A percentile compares a stretch with the other conserved stretches of the same genome.
phyloP scores from a whole-genome alignment of 441 rosid genomes.

The Cnidoscolus chayamansa region DNA sequence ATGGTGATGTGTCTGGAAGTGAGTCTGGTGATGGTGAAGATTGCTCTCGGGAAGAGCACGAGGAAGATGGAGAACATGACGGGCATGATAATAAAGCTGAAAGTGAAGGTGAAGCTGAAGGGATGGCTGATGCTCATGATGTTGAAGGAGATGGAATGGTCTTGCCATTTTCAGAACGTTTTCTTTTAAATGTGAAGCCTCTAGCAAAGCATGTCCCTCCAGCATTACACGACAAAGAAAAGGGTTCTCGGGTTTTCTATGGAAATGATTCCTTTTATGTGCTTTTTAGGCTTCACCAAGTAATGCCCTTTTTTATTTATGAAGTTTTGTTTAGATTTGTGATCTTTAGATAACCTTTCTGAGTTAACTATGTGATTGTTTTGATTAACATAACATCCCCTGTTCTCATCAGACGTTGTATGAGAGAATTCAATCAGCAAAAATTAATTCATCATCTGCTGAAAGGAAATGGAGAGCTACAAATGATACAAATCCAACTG shows the following conservation, averaged over 20 bases:
- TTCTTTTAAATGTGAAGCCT: slow-evolving; percentile 74
- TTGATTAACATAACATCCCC: slow-evolving; percentile 15
- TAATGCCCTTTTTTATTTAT: slow-evolving; percentile 29
- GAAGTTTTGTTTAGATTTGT: slow-evolving; percentile 11
- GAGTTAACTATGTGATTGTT: neutral
- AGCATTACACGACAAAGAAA: slow-evolving; percentile 43
- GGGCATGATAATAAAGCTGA: slow-evolving; percentile 78
- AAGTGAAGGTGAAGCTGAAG: slow-evolving; percentile 96
- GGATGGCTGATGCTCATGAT: slow-evolving; percentile 76
- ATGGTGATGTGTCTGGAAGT: slow-evolving; percentile 83
- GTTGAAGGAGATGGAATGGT: slow-evolving; percentile 65
- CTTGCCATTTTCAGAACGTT: slow-evolving; percentile 64
- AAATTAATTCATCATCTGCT: slow-evolving; percentile 78
- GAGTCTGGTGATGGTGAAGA: slow-evolving; percentile 85
- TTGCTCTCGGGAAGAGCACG: slow-evolving; percentile 74
- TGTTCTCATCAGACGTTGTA: slow-evolving; percentile 59
- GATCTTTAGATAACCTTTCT: neutral
- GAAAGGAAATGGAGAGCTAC: slow-evolving; percentile 92
- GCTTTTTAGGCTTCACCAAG: slow-evolving; percentile 97
- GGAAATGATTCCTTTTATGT: slow-evolving; percentile 96
- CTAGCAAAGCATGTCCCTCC: slow-evolving; percentile 71
- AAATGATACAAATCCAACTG: slow-evolving; percentile 59
- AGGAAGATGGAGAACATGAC: slow-evolving; percentile 65
- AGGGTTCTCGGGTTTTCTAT: slow-evolving; percentile 64
- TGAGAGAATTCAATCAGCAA: slow-evolving; percentile 88